phyloP scores from a whole-genome alignment of 2,329 filamentous ascomycete species.

The Aureobasidium sp. region DNA sequence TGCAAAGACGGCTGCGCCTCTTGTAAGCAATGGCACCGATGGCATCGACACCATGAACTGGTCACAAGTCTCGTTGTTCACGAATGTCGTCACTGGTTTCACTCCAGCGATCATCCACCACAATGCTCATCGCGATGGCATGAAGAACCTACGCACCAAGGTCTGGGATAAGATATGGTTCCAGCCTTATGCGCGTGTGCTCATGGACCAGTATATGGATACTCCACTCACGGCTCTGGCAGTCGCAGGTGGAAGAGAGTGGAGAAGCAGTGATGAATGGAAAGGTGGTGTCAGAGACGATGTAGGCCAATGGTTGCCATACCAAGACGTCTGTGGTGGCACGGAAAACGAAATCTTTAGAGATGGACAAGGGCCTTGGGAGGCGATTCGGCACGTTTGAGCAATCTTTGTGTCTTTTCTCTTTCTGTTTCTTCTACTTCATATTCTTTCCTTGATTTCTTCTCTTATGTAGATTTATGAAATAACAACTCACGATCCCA shows the following conservation, averaged over 20 bases:
- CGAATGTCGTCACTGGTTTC: slow-evolving; percentile 17
- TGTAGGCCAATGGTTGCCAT: slow-evolving; percentile 24
- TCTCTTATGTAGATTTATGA: background rate
- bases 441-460: no score
- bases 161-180: slow-evolving; percentile 19
- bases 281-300: slow-evolving; percentile 20
- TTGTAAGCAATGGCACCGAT: slow-evolving; percentile 13
- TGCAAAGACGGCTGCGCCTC: slow-evolving; percentile 12
- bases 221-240: slow-evolving; percentile 23
- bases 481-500: background rate
- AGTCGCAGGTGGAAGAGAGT: slow-evolving; percentile 29
- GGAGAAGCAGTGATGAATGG: slow-evolving; percentile 6
- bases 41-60: slow-evolving; percentile 12
- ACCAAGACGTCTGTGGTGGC: slow-evolving; percentile 6
- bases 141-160: background rate
- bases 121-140: slow-evolving; percentile 14
- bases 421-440: background rate
- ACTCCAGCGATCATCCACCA: slow-evolving; percentile 18
- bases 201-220: slow-evolving; percentile 17
- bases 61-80: slow-evolving; percentile 16
- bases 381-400: background rate
- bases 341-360: slow-evolving; percentile 10
- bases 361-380: slow-evolving; percentile 12
- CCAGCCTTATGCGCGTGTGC: slow-evolving; percentile 16
- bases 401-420: background rate